Percentiles rank a stretch among this genome's conserved stretches.
phyloP scores from a whole-genome alignment of 805 yeast genomes.

The Myxozyma nipponensis region DNA sequence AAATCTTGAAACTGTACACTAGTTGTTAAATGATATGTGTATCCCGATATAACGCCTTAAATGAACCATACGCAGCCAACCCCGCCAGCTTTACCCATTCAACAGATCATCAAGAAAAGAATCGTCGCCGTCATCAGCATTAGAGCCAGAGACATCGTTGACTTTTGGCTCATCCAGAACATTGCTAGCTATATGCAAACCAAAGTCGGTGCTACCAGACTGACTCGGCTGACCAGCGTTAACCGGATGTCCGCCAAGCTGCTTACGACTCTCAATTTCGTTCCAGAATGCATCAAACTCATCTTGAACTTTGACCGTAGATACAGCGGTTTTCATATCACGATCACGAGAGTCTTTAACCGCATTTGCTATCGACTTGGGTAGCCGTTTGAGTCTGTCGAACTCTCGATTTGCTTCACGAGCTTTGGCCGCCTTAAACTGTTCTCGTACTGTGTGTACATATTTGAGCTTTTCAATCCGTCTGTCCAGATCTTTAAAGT shows the following conservation, averaged over 20 bases:
- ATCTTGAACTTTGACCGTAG: conserved; percentile 2
- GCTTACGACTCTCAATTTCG: conserved; percentile 12
- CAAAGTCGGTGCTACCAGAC: too few relatives aligned
- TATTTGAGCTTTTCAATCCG: conserved; percentile 16
- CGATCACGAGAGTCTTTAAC: not conserved
- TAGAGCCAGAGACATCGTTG: not conserved
- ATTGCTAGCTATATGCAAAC: not conserved
- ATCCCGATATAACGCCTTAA: too few relatives aligned
- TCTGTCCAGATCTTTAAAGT: conserved; percentile 14
- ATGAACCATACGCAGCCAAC: too few relatives aligned
- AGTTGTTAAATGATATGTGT: too few relatives aligned
- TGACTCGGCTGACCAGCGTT: too few relatives aligned
- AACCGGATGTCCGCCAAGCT: too few relatives aligned
- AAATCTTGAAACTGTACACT: too few relatives aligned
- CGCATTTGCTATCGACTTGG: conserved; percentile 16
- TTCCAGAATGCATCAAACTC: conserved; percentile 7
- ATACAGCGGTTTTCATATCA: conserved; percentile 2
- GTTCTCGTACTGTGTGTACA: conserved; percentile 16
- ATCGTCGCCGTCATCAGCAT: conserved; percentile 7
- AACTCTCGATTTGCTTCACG: conserved; percentile 16
- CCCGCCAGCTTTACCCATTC: not conserved
- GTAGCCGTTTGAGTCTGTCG: conserved; percentile 20
- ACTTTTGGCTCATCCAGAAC: too few relatives aligned
- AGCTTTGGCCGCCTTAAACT: conserved; percentile 8
- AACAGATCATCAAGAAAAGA: conserved; percentile 21